Base-by-base conservation (phyloP, 352 stramenopile species). In the Globisporangium yorkense region DNA sequence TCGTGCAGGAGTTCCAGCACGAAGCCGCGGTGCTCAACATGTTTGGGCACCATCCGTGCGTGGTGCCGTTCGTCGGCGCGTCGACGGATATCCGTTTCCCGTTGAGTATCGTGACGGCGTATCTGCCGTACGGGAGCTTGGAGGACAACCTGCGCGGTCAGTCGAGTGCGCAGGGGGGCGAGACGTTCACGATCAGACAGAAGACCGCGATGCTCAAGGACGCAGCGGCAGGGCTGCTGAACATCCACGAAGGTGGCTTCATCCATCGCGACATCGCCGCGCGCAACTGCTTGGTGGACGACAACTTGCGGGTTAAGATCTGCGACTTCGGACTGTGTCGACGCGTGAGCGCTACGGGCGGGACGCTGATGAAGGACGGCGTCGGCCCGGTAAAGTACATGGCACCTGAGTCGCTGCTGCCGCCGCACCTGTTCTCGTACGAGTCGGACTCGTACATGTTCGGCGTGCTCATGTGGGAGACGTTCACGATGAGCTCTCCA, bases 391-490 rank as follows among this genome's bases (percentile, higher is more conserved):
- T 93, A 54, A 89, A 89, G 77, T 93, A 89, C 64, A 91, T 93
- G 83, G 83, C 83, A 0, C 83, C 83, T 7, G 83, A 93, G 65
- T 93, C 83, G 6, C 67, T 93, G 3, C 74, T 88, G 54, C 79
- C 79, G 31, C 81, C 83, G 16, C 78, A 91, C 44, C 62, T 74
- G 48, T 91, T 91, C 47, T 93, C 83, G 37, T 88, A 79, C 62
- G 65, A 87, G 44, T 90, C 80, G 15, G 83, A 93, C 54, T 71
- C 80, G 60, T 93, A 85, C 67, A 88, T 89, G 77, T 93, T 91
- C 68, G 83, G 83, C 46, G 81, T 93, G 40, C 65, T 93, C 20
- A 89, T 91, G 79, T 93, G 79, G 77, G 83, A 93, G 57, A 89
- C 80, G 10, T 90, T 75, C 57, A 87, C 71, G 0, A 75, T 66